Conservation (phyloP, 2,329 filamentous ascomycete genomes). For the Magnaporthiopsis incrustans region DNA sequence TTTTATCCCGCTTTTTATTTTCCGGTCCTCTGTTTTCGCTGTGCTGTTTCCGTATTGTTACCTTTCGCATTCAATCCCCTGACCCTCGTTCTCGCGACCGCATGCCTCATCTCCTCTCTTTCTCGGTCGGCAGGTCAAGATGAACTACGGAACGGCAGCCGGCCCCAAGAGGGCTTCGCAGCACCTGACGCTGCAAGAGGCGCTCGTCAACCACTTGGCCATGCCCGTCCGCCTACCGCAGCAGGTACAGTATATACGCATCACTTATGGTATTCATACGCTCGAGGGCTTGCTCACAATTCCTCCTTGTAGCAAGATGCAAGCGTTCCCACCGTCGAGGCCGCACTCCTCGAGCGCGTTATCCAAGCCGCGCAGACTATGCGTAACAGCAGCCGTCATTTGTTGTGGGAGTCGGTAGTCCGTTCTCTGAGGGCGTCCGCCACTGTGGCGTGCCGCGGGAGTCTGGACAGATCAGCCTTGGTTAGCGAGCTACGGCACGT, state of each 20-base stretch:
- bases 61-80: too few relatives aligned
- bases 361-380: constrained; percentile 6
- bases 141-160: not conserved
- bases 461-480: not conserved
- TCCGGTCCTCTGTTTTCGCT: too few relatives aligned
- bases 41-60: too few relatives aligned
- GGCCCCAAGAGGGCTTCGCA: not conserved
- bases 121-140: not conserved
- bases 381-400: not conserved
- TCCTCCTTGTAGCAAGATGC: not conserved
- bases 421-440: not conserved
- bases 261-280: too few relatives aligned
- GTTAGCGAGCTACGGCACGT: not conserved
- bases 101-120: too few relatives aligned
- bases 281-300: too few relatives aligned
- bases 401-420: constrained; percentile 2
- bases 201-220: constrained; percentile 12
- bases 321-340: not conserved
- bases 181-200: constrained; percentile 24
- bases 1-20: too few relatives aligned
- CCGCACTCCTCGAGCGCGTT: constrained; percentile 3
- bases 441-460: not conserved
- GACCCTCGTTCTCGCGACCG: too few relatives aligned
- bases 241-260: too few relatives aligned
- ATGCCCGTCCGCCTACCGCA: constrained; percentile 10